Conservation (phyloP, 352 stramenopile genomes). For the Pythium aristosporum region DNA sequence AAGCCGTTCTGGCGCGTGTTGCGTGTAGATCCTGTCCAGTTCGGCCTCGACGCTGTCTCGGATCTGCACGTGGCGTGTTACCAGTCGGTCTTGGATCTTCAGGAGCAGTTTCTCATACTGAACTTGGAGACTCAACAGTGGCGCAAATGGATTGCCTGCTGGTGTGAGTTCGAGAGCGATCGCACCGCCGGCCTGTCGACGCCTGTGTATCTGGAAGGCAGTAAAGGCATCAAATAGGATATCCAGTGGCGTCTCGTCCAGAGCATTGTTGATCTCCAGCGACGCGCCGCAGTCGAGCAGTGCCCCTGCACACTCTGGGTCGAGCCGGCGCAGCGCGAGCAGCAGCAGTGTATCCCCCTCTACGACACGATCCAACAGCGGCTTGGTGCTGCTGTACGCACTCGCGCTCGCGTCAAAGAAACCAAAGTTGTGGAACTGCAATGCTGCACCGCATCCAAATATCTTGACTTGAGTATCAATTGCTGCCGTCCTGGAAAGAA, state of each 20-base stretch:
- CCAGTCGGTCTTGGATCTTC: constrained; percentile 28
- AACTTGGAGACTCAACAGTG: constrained; percentile 18
- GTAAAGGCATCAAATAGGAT: constrained; percentile 35
- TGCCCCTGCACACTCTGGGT: constrained; percentile 32
- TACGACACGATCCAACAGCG: constrained; percentile 39
- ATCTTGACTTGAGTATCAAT: constrained; percentile 39
- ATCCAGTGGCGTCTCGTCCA: constrained; percentile 35
- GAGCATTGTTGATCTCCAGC: constrained; percentile 30
- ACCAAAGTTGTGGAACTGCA: constrained; percentile 53
- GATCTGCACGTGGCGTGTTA: constrained; percentile 30
- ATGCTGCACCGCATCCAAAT: constrained; percentile 46
- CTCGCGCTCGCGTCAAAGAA: constrained; percentile 44
- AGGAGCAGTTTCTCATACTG: constrained; percentile 40
- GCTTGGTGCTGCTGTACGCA: background rate
- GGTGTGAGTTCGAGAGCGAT: background rate
- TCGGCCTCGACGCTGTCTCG: constrained; percentile 27
- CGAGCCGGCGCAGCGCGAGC: constrained; percentile 44
- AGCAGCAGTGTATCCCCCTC: constrained; percentile 55
- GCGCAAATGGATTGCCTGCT: background rate
- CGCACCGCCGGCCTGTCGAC: background rate
- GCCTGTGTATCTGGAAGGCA: constrained; percentile 29
- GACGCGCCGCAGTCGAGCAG: constrained; percentile 39
- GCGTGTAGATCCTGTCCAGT: constrained; percentile 42
- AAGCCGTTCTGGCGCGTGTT: constrained; percentile 50
- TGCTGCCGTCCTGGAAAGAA: constrained; percentile 21